Percentiles rank a stretch among this genome's conserved stretches.
Conservation (phyloP, 805 yeast species). For the Blastobotrys chiropterorum region DNA sequence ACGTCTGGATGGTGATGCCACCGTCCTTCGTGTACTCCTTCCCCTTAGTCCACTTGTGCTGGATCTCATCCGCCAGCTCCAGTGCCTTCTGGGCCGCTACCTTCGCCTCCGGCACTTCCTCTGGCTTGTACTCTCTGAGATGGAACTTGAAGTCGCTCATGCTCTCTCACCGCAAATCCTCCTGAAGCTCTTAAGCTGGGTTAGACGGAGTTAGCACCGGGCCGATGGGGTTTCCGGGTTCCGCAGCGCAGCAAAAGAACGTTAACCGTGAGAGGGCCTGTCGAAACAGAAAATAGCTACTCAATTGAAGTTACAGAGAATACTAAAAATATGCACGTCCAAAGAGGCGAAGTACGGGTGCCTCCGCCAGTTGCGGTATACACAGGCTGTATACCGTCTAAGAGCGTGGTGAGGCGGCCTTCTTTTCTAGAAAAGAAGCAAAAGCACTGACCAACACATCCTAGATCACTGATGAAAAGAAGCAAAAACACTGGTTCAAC, state of each 20-base stretch:
- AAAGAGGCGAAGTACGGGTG: too few relatives aligned
- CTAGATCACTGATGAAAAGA: too few relatives aligned
- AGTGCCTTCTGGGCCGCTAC: constrained; percentile 19
- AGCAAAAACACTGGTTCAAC: neutral
- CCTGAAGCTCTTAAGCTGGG: too few relatives aligned
- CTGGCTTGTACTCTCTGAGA: constrained; percentile 16
- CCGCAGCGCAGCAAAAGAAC: too few relatives aligned
- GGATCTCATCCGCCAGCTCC: constrained; percentile 15
- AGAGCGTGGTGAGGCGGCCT: neutral
- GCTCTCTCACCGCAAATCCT: too few relatives aligned
- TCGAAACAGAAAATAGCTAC: too few relatives aligned
- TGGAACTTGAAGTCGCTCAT: constrained; percentile 14
- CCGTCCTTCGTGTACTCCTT: constrained; percentile 10
- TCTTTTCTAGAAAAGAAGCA: neutral
- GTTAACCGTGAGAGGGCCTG: too few relatives aligned
- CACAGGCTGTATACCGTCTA: too few relatives aligned
- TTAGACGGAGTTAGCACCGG: neutral
- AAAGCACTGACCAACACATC: too few relatives aligned
- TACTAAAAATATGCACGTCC: too few relatives aligned
- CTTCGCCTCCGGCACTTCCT: constrained; percentile 19
- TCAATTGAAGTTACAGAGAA: too few relatives aligned
- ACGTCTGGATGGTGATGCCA: constrained; percentile 19
- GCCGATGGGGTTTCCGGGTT: neutral
- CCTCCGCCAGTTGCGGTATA: too few relatives aligned
- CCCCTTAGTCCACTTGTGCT: constrained; percentile 20